Conservation (phyloP, 2,329 filamentous ascomycete species). For the Dothideomycetes sp. region DNA sequence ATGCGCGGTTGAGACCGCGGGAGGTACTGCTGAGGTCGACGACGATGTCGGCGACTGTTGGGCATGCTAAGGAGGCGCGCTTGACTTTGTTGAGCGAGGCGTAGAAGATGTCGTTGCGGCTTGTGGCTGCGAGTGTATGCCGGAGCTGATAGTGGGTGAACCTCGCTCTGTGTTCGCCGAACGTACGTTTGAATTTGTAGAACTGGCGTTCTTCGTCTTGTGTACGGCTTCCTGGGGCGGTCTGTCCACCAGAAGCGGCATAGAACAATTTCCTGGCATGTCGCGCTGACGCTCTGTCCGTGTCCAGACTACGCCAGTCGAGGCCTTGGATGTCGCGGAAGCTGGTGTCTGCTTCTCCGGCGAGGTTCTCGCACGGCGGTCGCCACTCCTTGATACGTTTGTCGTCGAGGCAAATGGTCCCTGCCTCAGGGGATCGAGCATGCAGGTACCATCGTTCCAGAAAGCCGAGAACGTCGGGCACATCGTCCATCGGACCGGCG, state of each 20-base stretch:
- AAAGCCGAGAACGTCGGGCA: constrained; percentile 17
- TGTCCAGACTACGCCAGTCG: constrained; percentile 20
- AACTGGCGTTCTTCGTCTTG: background rate
- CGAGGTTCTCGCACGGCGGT: constrained; percentile 6
- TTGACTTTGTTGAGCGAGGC: constrained; percentile 36
- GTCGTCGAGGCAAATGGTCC: constrained; percentile 10
- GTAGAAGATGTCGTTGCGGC: constrained; percentile 46
- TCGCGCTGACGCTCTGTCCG: constrained; percentile 16
- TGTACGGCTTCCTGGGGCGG: constrained; percentile 2
- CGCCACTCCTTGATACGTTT: constrained; percentile 11
- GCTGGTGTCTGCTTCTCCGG: constrained; percentile 2
- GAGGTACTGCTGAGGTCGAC: constrained; percentile 37
- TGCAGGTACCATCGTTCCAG: constrained; percentile 19
- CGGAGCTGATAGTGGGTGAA: constrained; percentile 50
- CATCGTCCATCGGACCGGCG: background rate
- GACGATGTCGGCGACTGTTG: constrained; percentile 28
- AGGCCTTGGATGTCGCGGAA: constrained; percentile 25
- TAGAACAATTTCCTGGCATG: constrained; percentile 19
- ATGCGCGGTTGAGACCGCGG: constrained; percentile 24
- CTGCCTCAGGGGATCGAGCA: constrained; percentile 11
- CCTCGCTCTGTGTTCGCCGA: constrained; percentile 34
- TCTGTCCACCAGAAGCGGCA: constrained; percentile 9
- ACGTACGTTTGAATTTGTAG: constrained; percentile 20
- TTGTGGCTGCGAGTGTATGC: constrained; percentile 44
- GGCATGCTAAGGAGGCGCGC: constrained; percentile 37